Base-by-base conservation (phyloP, 2,329 filamentous ascomycete species). In the Stagonosporopsis rhizophila region DNA sequence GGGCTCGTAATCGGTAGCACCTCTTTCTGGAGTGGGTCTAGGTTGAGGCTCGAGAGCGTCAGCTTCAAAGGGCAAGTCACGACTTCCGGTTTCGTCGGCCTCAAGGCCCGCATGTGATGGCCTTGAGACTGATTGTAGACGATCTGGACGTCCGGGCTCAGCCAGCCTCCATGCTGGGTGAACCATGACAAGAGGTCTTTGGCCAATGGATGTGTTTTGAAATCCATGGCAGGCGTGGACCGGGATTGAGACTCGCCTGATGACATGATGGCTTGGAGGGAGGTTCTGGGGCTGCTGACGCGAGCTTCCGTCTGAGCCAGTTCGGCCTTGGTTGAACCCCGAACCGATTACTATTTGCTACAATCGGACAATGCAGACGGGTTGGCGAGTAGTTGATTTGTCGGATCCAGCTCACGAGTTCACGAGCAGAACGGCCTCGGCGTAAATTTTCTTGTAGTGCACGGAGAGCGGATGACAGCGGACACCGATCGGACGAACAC, bases 1-100 rank as follows among this genome's bases (percentile, higher is more conserved):
- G 60, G 58, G 47, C 68, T 75, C 28, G 65, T 56, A 19, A 71
- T 49, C 46, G 62, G 59, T 32, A 67, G 47, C 20, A 74, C 68
- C 28, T 58, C 51, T 52, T 64, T 60, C 51, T 70, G 66, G 3
- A 47, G 44, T n/a, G 64, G 66, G 52, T 70, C 67, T 63, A 74
- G 65, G 45, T 74, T 76, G 44, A 76, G 69, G 61, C 62, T 61
- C 11, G 75, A 77, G 3, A 77, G 60, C 4, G 74, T 73, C 23
- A 76, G 64, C 34, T 56, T 60, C 25, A 75, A 52, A 9, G 74
- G 75, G 48, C 74, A 75, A 27, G 54, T 66, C 41, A 65, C 72
- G 19, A 73, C 64, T 27, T 60, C 48, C 32, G 67, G 59, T 48
- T 65, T 55, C 35, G 68, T 59, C 20, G 61, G 59, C 35, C 59